phyloP scores from a whole-genome alignment of 225 moss, liverwort and hornwort species.

The Polytrichum commune region DNA sequence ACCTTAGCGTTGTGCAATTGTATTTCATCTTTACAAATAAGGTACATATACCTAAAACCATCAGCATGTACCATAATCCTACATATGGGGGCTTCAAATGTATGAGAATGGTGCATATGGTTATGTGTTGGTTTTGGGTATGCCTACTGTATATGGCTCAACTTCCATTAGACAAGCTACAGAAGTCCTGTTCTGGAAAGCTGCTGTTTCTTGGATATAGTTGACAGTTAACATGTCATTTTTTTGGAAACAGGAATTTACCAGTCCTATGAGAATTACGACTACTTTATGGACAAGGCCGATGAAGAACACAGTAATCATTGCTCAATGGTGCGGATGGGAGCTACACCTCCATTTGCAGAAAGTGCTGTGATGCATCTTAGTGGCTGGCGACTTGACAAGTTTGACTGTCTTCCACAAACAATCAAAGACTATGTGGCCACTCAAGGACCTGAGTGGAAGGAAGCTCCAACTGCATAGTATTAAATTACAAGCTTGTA shows the following conservation, averaged over 20 bases:
- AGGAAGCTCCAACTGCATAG: constrained; percentile 18
- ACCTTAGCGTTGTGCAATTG: too few relatives aligned
- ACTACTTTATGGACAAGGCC: constrained; percentile 21
- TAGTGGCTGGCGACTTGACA: constrained; percentile 32
- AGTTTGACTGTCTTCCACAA: constrained; percentile 23
- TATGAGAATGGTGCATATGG: too few relatives aligned
- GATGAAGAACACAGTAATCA: constrained; percentile 20
- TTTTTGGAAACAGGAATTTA: constrained; percentile 14
- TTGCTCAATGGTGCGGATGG: constrained; percentile 31
- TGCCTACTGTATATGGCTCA: too few relatives aligned
- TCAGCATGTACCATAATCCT: too few relatives aligned
- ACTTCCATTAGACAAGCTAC: too few relatives aligned
- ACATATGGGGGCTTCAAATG: too few relatives aligned
- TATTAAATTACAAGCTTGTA: background rate
- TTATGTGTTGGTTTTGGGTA: too few relatives aligned
- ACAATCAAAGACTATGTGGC: constrained; percentile 17
- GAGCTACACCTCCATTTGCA: constrained; percentile 32
- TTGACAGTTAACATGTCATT: too few relatives aligned
- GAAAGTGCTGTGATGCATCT: constrained; percentile 33
- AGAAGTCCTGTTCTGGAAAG: too few relatives aligned
- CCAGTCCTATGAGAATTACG: constrained; percentile 37
- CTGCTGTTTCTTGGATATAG: too few relatives aligned
- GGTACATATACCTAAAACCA: too few relatives aligned
- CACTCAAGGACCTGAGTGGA: constrained; percentile 19
- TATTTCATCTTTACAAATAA: too few relatives aligned